Base-by-base conservation (phyloP, 2,329 filamentous ascomycete genomes). In the Westerdykella aurantiaca region DNA sequence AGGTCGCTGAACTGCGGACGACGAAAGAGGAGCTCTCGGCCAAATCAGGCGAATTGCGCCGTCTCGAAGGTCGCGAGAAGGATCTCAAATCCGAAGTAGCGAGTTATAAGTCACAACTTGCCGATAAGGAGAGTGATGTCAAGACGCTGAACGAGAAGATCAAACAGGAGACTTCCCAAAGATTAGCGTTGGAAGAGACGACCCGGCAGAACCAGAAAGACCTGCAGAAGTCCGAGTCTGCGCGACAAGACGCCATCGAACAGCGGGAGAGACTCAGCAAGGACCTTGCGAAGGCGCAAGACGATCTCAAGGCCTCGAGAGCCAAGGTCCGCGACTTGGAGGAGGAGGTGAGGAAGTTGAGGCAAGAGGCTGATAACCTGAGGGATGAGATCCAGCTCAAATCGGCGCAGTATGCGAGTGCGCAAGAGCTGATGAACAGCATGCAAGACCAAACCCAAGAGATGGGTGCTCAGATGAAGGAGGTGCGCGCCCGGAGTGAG, bases 371-470 rank as follows among this genome's bases (percentile, higher is more conserved):
- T 25, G 75, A 76, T 5, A 73, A 75, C 14, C 72, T 90, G 16
- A 79, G 83, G 34, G 88, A 95, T 52, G 90, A 97, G 56, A 79
- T 86, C 0, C 81, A 90, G 43, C 77, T 95, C 47, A 95, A 93
- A 72, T 79, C 81, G 2, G 86, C 88, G 33, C 88, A 96, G 67
- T 90, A 95, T 59, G 79, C 80, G 42, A 95, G 83, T 53, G 86
- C 88, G 0, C 88, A 97, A 64, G 86, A 84, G 40, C 71, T 96
- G 12, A 82, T 97, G 64, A 84, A 83, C 57, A 95, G 87, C 63
- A 93, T 97, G 88, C 86, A 90, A 48, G 89, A 96, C 57, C 89
- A 97, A 70, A 85, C 85, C 0, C 80, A 86, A 1, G 93, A 98
- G 70, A 79, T 97, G 59, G 83, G 83, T 5, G 85, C 88, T 52